phyloP scores from a whole-genome alignment of 176 grass and related monocot genomes.

The Puya raimondii region DNA sequence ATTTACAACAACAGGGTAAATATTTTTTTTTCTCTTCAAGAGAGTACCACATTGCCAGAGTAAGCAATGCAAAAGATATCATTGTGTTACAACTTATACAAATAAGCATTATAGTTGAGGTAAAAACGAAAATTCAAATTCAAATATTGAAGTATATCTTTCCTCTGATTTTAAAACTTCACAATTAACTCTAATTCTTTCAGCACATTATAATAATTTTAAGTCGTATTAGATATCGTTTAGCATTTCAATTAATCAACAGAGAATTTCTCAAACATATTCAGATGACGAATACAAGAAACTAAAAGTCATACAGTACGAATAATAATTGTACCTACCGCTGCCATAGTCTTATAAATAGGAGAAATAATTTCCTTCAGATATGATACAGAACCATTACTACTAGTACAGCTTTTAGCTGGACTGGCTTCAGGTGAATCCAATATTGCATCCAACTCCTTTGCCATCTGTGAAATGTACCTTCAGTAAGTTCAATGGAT shows the following conservation, averaged over 20 bases:
- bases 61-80: too few relatives aligned
- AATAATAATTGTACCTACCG: conserved; percentile 38
- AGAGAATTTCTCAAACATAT: too few relatives aligned
- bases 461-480: conserved; percentile 69
- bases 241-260: too few relatives aligned
- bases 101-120: too few relatives aligned
- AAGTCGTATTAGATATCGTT: too few relatives aligned
- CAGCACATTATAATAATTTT: too few relatives aligned
- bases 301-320: not conserved
- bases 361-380: conserved; percentile 67
- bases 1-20: not conserved
- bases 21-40: too few relatives aligned
- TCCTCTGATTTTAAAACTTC: not conserved
- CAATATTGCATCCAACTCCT: conserved; percentile 80
- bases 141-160: too few relatives aligned
- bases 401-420: conserved; percentile 46
- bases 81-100: too few relatives aligned
- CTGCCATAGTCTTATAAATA: conserved; percentile 67
- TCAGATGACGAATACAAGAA: not conserved
- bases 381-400: conserved; percentile 49
- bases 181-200: not conserved
- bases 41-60: too few relatives aligned
- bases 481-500: conserved; percentile 14
- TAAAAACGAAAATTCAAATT: too few relatives aligned
- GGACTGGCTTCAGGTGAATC: conserved; percentile 67